Percentiles rank a stretch among this genome's conserved stretches.
These are phyloP conservation scores for Geoglossum cookeanum DNA, from an alignment of 2,329 filamentous ascomycete species.

Conservation along the genomic window DNA sequence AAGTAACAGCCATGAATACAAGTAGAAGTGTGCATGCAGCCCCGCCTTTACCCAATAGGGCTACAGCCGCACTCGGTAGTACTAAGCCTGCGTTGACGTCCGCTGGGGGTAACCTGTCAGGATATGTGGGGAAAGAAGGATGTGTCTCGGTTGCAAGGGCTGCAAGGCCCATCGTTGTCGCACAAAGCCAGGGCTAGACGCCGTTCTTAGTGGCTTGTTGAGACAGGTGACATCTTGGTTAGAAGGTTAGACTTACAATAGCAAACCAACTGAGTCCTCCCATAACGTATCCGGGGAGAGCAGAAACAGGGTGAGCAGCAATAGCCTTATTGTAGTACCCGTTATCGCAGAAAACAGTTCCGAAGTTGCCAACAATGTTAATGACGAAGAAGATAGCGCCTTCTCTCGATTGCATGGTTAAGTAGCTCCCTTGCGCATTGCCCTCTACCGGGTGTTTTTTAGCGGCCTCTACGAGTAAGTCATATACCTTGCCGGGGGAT, in stretches of 20 bases:
- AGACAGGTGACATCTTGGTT: not conserved
- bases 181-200: constrained; percentile 52
- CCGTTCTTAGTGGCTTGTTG: not conserved
- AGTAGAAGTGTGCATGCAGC: constrained; percentile 62
- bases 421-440: constrained; percentile 62
- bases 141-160: constrained; percentile 62
- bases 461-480: constrained; percentile 52
- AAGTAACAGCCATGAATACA: constrained; percentile 81
- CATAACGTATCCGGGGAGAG: constrained; percentile 72
- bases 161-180: constrained; percentile 72
- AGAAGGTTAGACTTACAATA: constrained; percentile 27
- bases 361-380: constrained; percentile 73
- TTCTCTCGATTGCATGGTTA: constrained; percentile 68
- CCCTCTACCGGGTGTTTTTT: constrained; percentile 54
- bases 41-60: constrained; percentile 62
- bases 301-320: constrained; percentile 66
- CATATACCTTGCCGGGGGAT: constrained; percentile 59
- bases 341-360: constrained; percentile 45
- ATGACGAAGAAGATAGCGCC: constrained; percentile 84
- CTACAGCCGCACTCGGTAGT: constrained; percentile 68
- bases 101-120: constrained; percentile 46
- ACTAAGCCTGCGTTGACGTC: constrained; percentile 73
- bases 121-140: constrained; percentile 53
- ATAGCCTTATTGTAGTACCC: constrained; percentile 89
- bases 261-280: constrained; percentile 83